Evolutionary conservation across 2,329 filamentous ascomycete species (phyloP).

Genomic region (Aspergillus sp.): DNA sequence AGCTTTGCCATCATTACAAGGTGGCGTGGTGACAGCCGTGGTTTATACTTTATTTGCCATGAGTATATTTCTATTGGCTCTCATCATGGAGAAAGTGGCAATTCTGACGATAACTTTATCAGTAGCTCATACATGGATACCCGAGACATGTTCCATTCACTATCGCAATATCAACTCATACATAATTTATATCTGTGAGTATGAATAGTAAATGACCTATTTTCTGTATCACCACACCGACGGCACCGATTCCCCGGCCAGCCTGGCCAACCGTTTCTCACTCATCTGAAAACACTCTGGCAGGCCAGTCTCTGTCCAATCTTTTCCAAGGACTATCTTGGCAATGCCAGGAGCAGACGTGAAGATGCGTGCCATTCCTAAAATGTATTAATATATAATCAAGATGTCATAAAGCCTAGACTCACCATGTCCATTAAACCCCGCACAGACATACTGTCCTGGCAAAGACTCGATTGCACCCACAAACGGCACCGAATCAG

Average conservation of each 20-base stretch:
- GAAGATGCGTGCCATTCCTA: conserved; percentile 43
- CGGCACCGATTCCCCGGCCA: conserved; percentile 9
- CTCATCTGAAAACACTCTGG: conserved; percentile 34
- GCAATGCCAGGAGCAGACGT: conserved; percentile 43
- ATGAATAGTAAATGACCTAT: too few relatives aligned
- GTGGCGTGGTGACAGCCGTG: too few relatives aligned
- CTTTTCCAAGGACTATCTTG: conserved; percentile 36
- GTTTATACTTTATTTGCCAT: too few relatives aligned
- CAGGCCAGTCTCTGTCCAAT: conserved; percentile 35
- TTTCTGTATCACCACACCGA: conserved; percentile 13
- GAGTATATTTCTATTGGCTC: too few relatives aligned
- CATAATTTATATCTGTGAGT: too few relatives aligned
- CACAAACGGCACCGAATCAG: conserved; percentile 45
- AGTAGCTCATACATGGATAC: too few relatives aligned
- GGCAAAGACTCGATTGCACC: conserved; percentile 36
- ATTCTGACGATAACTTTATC: too few relatives aligned
- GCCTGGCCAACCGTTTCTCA: conserved; percentile 15
- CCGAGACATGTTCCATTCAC: too few relatives aligned
- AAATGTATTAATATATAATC: background rate
- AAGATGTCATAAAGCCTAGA: background rate
- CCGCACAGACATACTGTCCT: conserved; percentile 48
- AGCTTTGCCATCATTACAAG: too few relatives aligned
- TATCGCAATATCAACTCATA: too few relatives aligned
- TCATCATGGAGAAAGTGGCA: too few relatives aligned
- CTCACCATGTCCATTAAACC: conserved; percentile 45